Base-by-base conservation (phyloP, 225 moss, liverwort and hornwort genomes). In the Climacium dendroides region DNA sequence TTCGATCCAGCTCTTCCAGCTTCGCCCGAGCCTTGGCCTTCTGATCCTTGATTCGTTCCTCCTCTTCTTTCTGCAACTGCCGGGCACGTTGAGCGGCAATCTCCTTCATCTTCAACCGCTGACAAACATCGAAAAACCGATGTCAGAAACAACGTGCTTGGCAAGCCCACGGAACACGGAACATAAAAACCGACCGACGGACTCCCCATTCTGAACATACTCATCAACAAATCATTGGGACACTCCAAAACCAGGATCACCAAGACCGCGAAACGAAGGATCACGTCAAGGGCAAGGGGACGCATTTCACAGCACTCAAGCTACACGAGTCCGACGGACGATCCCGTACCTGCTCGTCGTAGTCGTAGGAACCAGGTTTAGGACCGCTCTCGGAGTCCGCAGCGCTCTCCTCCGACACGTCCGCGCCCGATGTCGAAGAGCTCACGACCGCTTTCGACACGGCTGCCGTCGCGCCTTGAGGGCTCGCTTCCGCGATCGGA, bases 71-170 rank as follows among this genome's bases (percentile, higher is more conserved):
- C 63, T 94, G 94, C 90, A 99, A 83, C 88, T 97, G 99, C 53
- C 90, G 92, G 48, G 99, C 96, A 61, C 95, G 92, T 80, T 99
- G 99, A 16, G 95, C 94, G 52, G 95, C 97, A 54, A 96, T 96
- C 90, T 96, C 99, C 91, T 93, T 99, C 99, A 97, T 97, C 92
- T 91, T 95, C 13, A 96, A 94, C 67, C 97, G 96, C 99, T 99
- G 95, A 85, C 60, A 91, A 57, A n/a, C 62, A 78, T 78, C 57
- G 61, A 0, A 5, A 9, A 16, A 29, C 3, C 20, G 15, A 3
- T 1, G 52, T 69, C n/a, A 83, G 13, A 16, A 52, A 26, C 6
- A 16, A 53, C 32, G 34, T 1, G 13, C 34, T 39, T 12, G 28
- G 9, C 83, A 53, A 53, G 3, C 0, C 5, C 41, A n/a, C 1